A percentile compares a stretch with the other conserved stretches of the same genome.
phyloP scores from a whole-genome alignment of 2,329 filamentous ascomycete species.

The Trichoderma lentiforme region DNA sequence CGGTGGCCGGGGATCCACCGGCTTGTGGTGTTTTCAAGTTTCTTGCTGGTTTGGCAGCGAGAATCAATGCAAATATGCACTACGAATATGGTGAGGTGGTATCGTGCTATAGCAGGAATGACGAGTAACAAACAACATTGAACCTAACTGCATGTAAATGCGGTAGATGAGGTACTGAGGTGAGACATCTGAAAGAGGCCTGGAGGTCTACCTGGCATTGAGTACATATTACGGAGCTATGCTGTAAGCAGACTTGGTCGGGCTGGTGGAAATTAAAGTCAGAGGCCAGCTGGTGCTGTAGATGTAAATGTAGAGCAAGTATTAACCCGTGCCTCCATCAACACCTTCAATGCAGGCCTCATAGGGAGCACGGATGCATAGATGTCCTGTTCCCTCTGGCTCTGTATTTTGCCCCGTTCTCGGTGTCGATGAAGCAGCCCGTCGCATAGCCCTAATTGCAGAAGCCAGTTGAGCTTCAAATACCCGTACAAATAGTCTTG shows the following conservation, averaged over 20 bases:
- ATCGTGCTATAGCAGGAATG: neutral
- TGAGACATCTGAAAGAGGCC: neutral
- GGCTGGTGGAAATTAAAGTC: neutral
- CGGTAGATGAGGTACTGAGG: neutral
- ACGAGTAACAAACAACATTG: neutral
- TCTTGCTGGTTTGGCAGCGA: no score
- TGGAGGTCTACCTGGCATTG: no score
- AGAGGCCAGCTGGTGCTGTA: neutral
- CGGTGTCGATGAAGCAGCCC: neutral
- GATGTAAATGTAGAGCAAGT: neutral
- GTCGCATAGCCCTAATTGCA: neutral
- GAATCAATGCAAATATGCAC: no score
- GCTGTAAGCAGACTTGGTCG: neutral
- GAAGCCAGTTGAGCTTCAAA: neutral
- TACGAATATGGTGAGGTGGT: neutral
- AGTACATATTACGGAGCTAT: no score
- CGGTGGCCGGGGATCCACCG: conserved; percentile 3
- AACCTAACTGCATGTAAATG: neutral
- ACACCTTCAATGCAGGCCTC: neutral
- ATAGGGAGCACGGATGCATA: neutral
- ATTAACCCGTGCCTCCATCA: neutral
- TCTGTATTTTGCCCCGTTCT: neutral
- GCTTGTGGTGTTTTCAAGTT: neutral
- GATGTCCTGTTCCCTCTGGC: neutral
- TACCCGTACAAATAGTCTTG: neutral